A percentile compares a stretch with the other conserved stretches of the same genome.
Evolutionary conservation across 176 grass and related monocot species (phyloP).

Genomic region (Poa annua): DNA sequence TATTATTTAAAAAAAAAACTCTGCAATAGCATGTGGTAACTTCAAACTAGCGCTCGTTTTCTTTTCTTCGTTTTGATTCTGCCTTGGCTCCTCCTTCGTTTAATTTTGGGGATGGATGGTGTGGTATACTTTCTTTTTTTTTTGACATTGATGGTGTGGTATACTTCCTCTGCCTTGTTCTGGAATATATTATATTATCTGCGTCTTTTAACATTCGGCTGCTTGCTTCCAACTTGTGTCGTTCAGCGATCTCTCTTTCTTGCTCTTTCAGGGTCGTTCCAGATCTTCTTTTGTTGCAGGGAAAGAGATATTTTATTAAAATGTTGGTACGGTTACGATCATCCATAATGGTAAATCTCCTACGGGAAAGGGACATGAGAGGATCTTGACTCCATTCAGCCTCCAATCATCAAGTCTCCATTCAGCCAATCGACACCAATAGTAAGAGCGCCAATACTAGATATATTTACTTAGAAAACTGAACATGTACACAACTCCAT

Average conservation of each 20-base stretch:
- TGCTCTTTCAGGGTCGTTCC: neutral
- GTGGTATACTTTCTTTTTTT: no score
- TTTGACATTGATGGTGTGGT: neutral
- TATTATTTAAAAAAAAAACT: no score
- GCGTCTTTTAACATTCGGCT: neutral
- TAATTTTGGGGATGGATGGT: neutral
- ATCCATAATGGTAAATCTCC: no score
- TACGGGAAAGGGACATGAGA: neutral
- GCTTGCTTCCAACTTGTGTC: neutral
- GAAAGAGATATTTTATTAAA: no score
- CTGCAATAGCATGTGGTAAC: conserved; percentile 33
- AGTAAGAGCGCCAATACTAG: neutral
- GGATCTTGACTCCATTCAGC: neutral
- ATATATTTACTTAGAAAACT: neutral
- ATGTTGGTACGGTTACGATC: no score
- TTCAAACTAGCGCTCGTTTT: neutral
- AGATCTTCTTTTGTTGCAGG: no score
- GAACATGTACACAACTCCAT: neutral
- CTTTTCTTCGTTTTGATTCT: neutral
- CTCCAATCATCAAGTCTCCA: neutral
- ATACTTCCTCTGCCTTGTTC: neutral
- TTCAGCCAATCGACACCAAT: neutral
- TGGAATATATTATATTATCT: neutral
- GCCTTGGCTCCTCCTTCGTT: neutral
- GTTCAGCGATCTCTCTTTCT: neutral